phyloP scores from a whole-genome alignment of 805 yeast genomes.

The Ogataea siamensis region DNA sequence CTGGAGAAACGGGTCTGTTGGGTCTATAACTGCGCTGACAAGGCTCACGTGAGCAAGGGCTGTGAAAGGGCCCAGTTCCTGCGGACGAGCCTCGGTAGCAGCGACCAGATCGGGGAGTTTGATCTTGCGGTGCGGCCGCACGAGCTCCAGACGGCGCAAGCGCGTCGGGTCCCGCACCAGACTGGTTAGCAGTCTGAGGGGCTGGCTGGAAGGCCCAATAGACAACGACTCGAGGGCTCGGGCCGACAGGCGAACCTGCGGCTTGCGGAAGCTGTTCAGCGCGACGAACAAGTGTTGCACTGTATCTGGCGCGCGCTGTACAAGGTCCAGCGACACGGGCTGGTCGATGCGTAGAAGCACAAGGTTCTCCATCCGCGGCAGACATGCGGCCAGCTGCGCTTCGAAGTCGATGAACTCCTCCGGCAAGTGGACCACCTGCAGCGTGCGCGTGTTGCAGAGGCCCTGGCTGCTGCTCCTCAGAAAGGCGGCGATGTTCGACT shows the following conservation, averaged over 20 bases:
- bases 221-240: slow-evolving; percentile 10
- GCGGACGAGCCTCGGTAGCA: slow-evolving; percentile 3
- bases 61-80: slow-evolving; percentile 2
- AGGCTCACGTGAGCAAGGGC: slow-evolving; percentile 14
- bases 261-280: slow-evolving; percentile 10
- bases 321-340: slow-evolving; percentile 15
- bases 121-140: slow-evolving; percentile 12
- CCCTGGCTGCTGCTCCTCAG: slow-evolving; percentile 4
- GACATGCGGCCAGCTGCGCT: slow-evolving; percentile 8
- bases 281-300: slow-evolving; percentile 7
- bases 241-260: neutral
- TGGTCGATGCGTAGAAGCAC: slow-evolving; percentile 7
- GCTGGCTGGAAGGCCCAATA: slow-evolving; percentile 17
- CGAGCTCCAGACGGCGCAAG: slow-evolving; percentile 6
- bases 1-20: slow-evolving; percentile 6
- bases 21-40: slow-evolving; percentile 10
- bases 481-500: slow-evolving; percentile 16
- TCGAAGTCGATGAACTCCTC: slow-evolving; percentile 32
- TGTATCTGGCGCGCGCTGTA: slow-evolving; percentile 10
- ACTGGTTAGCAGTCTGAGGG: neutral
- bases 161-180: neutral
- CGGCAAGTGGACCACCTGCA: slow-evolving; percentile 24
- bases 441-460: slow-evolving; percentile 12
- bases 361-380: slow-evolving; percentile 8
- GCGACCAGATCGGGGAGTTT: slow-evolving; percentile 17